These are phyloP conservation scores for Wallacemonas sp. DNA, from an alignment of 208 protist genomes.

Conservation along the genomic window DNA sequence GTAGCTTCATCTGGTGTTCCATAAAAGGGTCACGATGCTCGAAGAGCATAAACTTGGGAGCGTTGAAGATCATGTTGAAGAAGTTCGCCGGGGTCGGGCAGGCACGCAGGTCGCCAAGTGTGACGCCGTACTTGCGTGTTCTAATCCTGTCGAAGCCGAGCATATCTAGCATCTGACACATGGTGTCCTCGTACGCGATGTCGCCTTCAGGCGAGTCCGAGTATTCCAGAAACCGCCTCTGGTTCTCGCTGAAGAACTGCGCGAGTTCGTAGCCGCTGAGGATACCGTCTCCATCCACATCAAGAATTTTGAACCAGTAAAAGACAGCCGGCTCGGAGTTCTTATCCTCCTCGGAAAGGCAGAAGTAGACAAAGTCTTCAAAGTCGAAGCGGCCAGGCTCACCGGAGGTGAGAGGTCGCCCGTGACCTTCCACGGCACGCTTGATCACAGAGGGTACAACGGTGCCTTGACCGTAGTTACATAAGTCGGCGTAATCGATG, in stretches of 20 bases:
- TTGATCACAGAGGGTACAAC: conserved; percentile 73
- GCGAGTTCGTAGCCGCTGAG: conserved; percentile 93
- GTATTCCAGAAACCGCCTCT: conserved; percentile 82
- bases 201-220: conserved; percentile 54
- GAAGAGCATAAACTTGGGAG: conserved; percentile 93
- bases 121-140: conserved; percentile 58
- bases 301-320: conserved; percentile 95
- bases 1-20: conserved; percentile 67
- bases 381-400: conserved; percentile 79
- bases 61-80: conserved; percentile 96
- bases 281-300: conserved; percentile 94
- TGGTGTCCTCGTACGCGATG: conserved; percentile 80
- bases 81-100: conserved; percentile 87
- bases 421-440: conserved; percentile 75
- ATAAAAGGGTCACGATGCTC: conserved; percentile 91
- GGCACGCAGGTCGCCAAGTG: conserved; percentile 88
- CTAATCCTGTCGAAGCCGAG: conserved; percentile 62
- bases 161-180: conserved; percentile 96
- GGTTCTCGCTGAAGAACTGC: conserved; percentile 93
- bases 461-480: conserved; percentile 79
- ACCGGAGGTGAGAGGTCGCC: conserved; percentile 51
- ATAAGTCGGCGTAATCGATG: conserved; percentile 87
- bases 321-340: conserved; percentile 84
- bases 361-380: conserved; percentile 96
- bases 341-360: conserved; percentile 97